phyloP scores from a whole-genome alignment of 164 flowering plant species.

The Kingdonia uniflora region DNA sequence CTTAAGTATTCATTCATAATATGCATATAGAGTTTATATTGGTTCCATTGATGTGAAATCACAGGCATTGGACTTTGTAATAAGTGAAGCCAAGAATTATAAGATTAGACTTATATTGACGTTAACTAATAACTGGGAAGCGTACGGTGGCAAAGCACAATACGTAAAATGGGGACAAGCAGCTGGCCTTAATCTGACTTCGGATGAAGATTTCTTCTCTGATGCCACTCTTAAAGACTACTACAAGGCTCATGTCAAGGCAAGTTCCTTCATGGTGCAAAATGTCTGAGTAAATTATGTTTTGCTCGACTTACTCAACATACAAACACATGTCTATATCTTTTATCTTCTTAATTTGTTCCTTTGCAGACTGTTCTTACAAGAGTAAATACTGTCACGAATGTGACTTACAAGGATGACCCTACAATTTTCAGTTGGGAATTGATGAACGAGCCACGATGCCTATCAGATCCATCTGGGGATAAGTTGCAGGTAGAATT shows the following conservation, averaged over 20 bases:
- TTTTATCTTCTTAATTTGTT: too few relatives aligned
- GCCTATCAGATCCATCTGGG: too few relatives aligned
- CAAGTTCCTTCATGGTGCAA: conserved; percentile 50
- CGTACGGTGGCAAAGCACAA: conserved; percentile 87
- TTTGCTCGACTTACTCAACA: too few relatives aligned
- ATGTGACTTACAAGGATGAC: too few relatives aligned
- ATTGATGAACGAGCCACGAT: conserved; percentile 79
- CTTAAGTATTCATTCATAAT: too few relatives aligned
- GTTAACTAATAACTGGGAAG: conserved; percentile 76
- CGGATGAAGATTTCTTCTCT: conserved; percentile 86
- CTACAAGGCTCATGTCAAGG: conserved; percentile 84
- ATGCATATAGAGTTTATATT: too few relatives aligned
- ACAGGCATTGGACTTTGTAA: conserved; percentile 92
- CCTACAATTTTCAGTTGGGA: conserved; percentile 95
- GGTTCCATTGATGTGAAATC: too few relatives aligned
- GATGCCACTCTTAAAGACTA: conserved; percentile 61
- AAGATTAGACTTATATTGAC: conserved; percentile 84
- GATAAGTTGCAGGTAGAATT: conserved; percentile 59
- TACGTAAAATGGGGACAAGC: conserved; percentile 92
- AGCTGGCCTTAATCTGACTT: conserved; percentile 68
- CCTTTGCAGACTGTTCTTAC: too few relatives aligned
- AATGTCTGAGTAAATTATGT: too few relatives aligned
- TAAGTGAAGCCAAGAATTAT: conserved; percentile 79
- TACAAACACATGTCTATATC: too few relatives aligned
- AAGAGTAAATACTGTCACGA: too few relatives aligned